Evolutionary conservation across 768 basidiomycete species (phyloP).

Genomic region (Leucosporidium yakuticum): DNA sequence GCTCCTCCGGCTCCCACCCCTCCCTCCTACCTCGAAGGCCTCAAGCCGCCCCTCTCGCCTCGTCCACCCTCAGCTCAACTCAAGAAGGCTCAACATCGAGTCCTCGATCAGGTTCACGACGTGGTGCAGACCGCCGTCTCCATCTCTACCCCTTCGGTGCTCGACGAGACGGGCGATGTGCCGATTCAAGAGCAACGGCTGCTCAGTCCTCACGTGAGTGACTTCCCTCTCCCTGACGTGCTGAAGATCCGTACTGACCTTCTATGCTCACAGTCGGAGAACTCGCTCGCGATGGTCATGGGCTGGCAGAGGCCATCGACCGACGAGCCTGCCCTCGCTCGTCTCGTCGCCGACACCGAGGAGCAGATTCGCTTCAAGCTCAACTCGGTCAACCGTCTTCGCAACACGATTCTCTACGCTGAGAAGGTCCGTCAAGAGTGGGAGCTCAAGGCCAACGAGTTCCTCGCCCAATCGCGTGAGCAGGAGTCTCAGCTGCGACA

Average conservation of each 20-base stretch:
- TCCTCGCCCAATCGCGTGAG: slow-evolving; percentile 46
- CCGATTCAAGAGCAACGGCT: slow-evolving; percentile 88
- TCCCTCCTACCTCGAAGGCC: slow-evolving; percentile 13
- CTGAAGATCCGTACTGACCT: background rate
- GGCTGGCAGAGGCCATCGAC: slow-evolving; percentile 80
- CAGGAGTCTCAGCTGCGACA: slow-evolving; percentile 41
- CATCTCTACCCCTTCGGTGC: slow-evolving; percentile 77
- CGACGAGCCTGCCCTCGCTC: slow-evolving; percentile 74
- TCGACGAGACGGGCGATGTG: slow-evolving; percentile 78
- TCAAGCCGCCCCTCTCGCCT: slow-evolving; percentile 11
- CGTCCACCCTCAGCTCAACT: background rate
- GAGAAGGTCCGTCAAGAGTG: slow-evolving; percentile 97
- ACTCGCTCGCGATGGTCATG: slow-evolving; percentile 72
- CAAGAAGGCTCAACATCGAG: slow-evolving; percentile 53
- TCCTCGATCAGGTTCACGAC: slow-evolving; percentile 81
- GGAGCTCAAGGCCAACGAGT: slow-evolving; percentile 74
- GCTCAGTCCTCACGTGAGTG: slow-evolving; percentile 58
- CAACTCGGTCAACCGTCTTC: slow-evolving; percentile 89
- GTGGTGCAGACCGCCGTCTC: slow-evolving; percentile 72
- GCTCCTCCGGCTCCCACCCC: slow-evolving; percentile 60
- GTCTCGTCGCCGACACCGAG: slow-evolving; percentile 80
- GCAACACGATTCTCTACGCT: slow-evolving; percentile 92
- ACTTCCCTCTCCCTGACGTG: no score
- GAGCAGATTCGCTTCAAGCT: slow-evolving; percentile 87
- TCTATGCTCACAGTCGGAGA: slow-evolving; percentile 57